Conservation (phyloP, 805 yeast genomes). For the Saccharomycopsis sp. region DNA sequence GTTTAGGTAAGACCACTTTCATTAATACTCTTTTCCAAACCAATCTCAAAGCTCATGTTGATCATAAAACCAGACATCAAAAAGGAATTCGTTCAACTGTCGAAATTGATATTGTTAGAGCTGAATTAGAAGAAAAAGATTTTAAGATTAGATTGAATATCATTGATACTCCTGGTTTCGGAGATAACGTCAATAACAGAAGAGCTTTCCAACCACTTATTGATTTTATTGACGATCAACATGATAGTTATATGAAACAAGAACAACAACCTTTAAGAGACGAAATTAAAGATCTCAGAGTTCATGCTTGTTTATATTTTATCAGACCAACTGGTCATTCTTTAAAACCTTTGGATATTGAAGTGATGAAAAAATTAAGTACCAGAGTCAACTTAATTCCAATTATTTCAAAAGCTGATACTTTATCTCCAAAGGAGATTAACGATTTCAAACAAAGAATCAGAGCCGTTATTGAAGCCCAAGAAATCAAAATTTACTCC, state of each 20-base stretch:
- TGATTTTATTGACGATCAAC: conserved; percentile 88
- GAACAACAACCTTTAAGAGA: conserved; percentile 81
- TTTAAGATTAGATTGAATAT: conserved; percentile 68
- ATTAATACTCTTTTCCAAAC: conserved; percentile 79
- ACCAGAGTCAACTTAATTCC: conserved; percentile 82
- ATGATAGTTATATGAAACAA: conserved; percentile 78
- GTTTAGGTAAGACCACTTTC: conserved; percentile 88
- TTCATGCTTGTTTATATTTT: conserved; percentile 83
- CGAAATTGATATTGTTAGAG: conserved; percentile 68
- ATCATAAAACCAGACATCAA: conserved; percentile 31
- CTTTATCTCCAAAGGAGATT: conserved; percentile 64
- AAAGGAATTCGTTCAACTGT: conserved; percentile 60
- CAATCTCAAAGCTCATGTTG: conserved; percentile 45
- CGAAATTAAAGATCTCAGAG: conserved; percentile 67
- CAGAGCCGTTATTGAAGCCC: conserved; percentile 73
- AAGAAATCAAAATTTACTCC: conserved; percentile 73
- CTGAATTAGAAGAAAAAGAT: conserved; percentile 76
- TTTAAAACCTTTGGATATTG: conserved; percentile 80
- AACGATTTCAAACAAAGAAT: conserved; percentile 61
- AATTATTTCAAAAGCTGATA: conserved; percentile 81
- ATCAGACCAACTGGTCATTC: conserved; percentile 97
- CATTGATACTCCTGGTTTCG: conserved; percentile 91
- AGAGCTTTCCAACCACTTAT: conserved; percentile 80
- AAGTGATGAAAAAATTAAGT: conserved; percentile 74
- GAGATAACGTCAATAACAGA: conserved; percentile 78